Base-by-base conservation (phyloP, 2,329 filamentous ascomycete species). In the Rugonectria rugulosa region DNA sequence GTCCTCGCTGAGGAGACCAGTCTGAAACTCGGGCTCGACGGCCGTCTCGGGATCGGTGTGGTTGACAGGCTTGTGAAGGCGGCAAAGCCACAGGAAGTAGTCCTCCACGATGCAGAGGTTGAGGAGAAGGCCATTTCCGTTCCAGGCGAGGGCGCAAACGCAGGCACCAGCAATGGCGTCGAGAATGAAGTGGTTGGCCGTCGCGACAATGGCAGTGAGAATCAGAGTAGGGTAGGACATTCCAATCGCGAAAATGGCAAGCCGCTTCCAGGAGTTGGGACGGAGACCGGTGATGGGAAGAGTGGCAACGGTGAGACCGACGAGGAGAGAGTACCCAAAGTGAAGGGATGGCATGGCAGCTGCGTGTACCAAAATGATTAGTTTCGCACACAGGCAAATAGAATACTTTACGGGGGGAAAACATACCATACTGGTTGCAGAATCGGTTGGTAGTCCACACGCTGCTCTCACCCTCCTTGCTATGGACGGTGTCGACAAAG, bases 321-420 rank as follows among this genome's bases (percentile, higher is more conserved):
- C 86, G 65, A 91, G 81, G 24, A 91, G 81, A 4, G 87, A 88
- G 74, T 91, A 91, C 3, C 88, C 88, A 67, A 91, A 91, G 70
- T 91, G 88, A 14, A 91, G 79, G 0, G 86, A 89, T 1, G 88
- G 88, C 88, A 91, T 91, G 7, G 88, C 88, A 50, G 86, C 85
- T 86, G 40, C n/a, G n/a, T 2, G 10, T 19, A 17, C 21, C n/a
- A 8, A 20, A n/a, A 6, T 11, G 9, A 52, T 68, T 40, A 68
- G 58, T 11, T 41, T n/a, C 12, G 15, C 11, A 11, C 6, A 2
- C 14, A n/a, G 2, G 5, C 19, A 27, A 5, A n/a, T 23, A 19
- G 4, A 19, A 17, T 15, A 8, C 17, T 44, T 10, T 27, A 10
- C 21, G 32, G 6, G 3, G 8, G 10, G n/a, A n/a, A n/a, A 7